Evolutionary conservation across 768 basidiomycete species (phyloP), one percentile per base, ranked within the genome.

Genomic region (Dioszegia crocea): DNA sequence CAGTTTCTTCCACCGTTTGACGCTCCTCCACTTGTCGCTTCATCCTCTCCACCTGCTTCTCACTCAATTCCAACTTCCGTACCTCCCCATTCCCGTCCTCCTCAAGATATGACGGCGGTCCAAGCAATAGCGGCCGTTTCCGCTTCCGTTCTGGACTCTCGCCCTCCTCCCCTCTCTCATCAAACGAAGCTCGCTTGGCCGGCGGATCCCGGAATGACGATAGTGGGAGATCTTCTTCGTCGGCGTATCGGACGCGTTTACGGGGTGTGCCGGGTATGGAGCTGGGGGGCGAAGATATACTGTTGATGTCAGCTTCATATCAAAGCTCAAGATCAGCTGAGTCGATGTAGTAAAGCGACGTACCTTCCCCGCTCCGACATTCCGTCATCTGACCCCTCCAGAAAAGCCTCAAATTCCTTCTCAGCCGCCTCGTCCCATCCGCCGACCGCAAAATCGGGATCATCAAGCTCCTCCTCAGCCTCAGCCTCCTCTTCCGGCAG

Each of bases 331-430:
- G n/a, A n/a, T n/a, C n/a, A n/a, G n/a, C n/a, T n/a, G n/a, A n/a
- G n/a, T n/a, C n/a, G n/a, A n/a, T 29, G 26, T 21, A 16, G 41
- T 26, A 10, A 14, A n/a, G n/a, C n/a, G 11, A 17, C 38, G n/a
- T 27, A 36, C 51, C 53, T 26, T 24, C 26, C 48, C n/a, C 17
- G 11, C 26, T 64, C 63, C 26, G 63, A 55, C 24, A 46, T 59
- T 6, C 43, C 63, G 45, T 59, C 60, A 43, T 64, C 63, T 19
- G 61, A 40, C 46, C 14, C 60, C 51, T 30, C 60, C 62, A 62
- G 84, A 38, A 88, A 86, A 41, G 86, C 90, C 61, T 91, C 89
- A 33, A 92, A 86, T 70, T 93, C 92, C 59, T 87, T 84, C 70
- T 89, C 88, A 65, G 89, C 86, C 65, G 85, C 86, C 65, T 85